Conservation (phyloP, 441 rosid species). For the Sinapis alba region DNA sequence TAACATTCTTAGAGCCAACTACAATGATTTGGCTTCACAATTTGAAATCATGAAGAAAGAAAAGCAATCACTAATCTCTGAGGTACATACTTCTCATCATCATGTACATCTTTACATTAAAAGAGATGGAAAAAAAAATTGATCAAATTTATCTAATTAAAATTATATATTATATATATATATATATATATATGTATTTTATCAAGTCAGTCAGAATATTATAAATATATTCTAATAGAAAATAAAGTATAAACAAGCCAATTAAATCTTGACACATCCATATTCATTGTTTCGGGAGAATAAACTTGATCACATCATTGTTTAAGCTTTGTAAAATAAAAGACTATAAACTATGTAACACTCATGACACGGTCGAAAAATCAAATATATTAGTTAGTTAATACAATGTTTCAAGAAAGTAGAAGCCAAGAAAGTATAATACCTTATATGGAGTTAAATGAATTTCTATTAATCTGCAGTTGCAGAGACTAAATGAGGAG, state of each 20-base stretch:
- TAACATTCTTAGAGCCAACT: conserved; percentile 49
- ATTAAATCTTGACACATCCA: background rate
- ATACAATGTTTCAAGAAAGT: background rate
- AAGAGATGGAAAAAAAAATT: background rate
- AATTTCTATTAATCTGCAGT: conserved; percentile 39
- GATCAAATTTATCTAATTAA: background rate
- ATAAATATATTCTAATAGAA: background rate
- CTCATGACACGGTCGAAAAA: background rate
- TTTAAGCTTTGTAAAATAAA: background rate
- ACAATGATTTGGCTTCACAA: conserved; percentile 51
- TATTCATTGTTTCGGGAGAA: background rate
- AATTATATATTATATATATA: background rate
- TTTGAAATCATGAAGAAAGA: conserved; percentile 62
- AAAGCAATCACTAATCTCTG: conserved; percentile 51
- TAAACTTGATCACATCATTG: background rate
- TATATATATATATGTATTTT: background rate
- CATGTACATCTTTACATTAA: background rate
- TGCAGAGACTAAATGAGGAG: conserved; percentile 52
- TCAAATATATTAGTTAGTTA: background rate
- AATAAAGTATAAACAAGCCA: background rate
- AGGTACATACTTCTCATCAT: conserved; percentile 44
- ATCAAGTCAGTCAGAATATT: background rate
- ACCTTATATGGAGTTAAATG: background rate
- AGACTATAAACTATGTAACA: background rate
- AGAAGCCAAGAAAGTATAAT: background rate